Conservation (phyloP, 495 filamentous ascomycete species). For the Penicillium roqueforti region DNA sequence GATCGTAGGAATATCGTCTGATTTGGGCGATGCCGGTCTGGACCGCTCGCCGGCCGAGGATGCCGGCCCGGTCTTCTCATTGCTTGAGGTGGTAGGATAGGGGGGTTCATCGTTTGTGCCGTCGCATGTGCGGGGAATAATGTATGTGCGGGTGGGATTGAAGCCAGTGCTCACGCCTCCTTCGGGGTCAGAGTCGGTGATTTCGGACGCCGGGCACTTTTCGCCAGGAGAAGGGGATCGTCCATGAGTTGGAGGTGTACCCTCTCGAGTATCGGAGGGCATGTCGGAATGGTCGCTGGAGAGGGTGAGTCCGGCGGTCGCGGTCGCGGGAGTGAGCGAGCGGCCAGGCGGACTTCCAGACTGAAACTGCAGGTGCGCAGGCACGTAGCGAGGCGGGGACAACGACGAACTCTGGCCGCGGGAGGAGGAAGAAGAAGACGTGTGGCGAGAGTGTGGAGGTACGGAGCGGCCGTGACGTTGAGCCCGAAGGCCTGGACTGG, state of each 20-base stretch:
- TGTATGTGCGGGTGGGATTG: conserved; percentile 10
- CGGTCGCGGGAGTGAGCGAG: conserved; percentile 53
- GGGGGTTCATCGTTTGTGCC: conserved; percentile 12
- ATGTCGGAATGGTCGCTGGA: conserved; percentile 59
- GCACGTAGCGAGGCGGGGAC: conserved; percentile 50
- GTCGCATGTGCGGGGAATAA: conserved; percentile 21
- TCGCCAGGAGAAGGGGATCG: conserved; percentile 49
- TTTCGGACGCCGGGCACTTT: conserved; percentile 52
- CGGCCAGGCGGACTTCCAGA: conserved; percentile 30
- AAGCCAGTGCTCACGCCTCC: conserved; percentile 19
- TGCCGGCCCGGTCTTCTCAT: conserved; percentile 28
- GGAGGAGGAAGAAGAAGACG: conserved; percentile 32
- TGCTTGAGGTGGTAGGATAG: conserved; percentile 30
- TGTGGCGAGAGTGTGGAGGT: conserved; percentile 25
- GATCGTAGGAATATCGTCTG: conserved; percentile 48
- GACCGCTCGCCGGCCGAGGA: conserved; percentile 14
- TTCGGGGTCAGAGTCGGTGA: conserved; percentile 34
- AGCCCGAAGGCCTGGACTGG: conserved; percentile 36
- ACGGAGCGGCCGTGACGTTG: conserved; percentile 41
- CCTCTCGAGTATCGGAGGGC: conserved; percentile 35
- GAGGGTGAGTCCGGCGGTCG: conserved; percentile 67
- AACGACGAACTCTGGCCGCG: conserved; percentile 32
- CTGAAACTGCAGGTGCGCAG: conserved; percentile 59
- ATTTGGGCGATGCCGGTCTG: conserved; percentile 12
- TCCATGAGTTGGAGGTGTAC: conserved; percentile 22